Base-by-base conservation (phyloP, 108 stramenopile genomes). In the Poteriospumella lacustris region DNA sequence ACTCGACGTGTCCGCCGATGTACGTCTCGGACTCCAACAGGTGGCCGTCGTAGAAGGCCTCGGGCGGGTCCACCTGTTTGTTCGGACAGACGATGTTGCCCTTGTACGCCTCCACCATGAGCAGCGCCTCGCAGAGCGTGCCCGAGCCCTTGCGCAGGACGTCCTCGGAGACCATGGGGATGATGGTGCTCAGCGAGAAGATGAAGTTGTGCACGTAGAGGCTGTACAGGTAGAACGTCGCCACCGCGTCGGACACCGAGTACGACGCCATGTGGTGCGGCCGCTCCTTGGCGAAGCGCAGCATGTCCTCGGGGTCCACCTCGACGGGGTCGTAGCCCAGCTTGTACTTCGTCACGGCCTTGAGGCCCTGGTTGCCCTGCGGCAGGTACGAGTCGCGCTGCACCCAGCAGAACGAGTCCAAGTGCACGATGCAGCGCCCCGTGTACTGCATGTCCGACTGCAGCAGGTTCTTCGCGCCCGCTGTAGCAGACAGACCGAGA, bases 231-330 rank as follows among this genome's bases (percentile, higher is more conserved):
- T 99, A 99, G 85, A 93, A 99, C 0, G 97, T 99, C 0, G 97
- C 96, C 33, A 99, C 97, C 15, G 97, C 97, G 79, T 99, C 97
- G 47, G 95, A 96, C 2, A 99, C 97, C 5, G 95, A 96, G 82
- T 99, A 99, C 26, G 92, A 90, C 2, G 97, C 96, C 97, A 99
- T 99, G 78, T 96, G 91, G 19, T 85, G 88, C 1, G 97, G 96
- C 42, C 88, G 68, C 80, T 94, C 95, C 39, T 84, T 84, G 9
- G 97, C 97, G 85, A 89, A 92, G 9, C 89, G 90, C 15, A 96
- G 89, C 97, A 99, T 99, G 81, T 99, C 97, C 82, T 99, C 97
- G 0, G 97, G 95, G 82, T 99, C 97, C 26, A 99, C 95, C 80
- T 99, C 97, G 39, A 99, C 97, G 24, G 97, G 97, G 78, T 95